phyloP scores from a whole-genome alignment of 1,284 basidiomycete species.

The Somion occarium region DNA sequence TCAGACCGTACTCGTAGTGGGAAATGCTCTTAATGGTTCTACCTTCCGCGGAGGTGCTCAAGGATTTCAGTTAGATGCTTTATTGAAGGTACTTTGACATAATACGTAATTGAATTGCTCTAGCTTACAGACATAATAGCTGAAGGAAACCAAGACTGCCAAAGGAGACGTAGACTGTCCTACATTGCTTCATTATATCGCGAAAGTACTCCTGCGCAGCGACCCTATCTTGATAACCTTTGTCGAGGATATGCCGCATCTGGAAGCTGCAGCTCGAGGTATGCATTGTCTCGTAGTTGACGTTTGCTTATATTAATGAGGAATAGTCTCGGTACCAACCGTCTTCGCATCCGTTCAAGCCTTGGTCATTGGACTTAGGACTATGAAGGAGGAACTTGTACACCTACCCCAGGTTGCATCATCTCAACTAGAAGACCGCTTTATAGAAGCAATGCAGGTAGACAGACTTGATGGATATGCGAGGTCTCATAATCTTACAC shows the following conservation, averaged over 20 bases:
- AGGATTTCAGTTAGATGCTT: constrained; percentile 80
- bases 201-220: constrained; percentile 64
- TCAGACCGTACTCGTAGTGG: constrained; percentile 69
- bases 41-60: constrained; percentile 80
- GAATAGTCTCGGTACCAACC: constrained; percentile 65
- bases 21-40: constrained; percentile 79
- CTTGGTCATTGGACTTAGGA: constrained; percentile 52
- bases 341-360: constrained; percentile 55
- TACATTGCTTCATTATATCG: constrained; percentile 84
- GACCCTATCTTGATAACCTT: constrained; percentile 70
- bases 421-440: constrained; percentile 45
- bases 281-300: constrained; percentile 17
- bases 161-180: constrained; percentile 68
- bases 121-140: constrained; percentile 34
- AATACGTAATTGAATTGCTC: neutral
- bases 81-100: constrained; percentile 61
- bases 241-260: constrained; percentile 75
- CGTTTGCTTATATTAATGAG: neutral
- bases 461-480: too few species aligned
- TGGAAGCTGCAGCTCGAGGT: constrained; percentile 83
- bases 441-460: constrained; percentile 65
- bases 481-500: constrained; percentile 5
- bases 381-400: constrained; percentile 56
- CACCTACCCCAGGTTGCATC: constrained; percentile 29
- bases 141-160: constrained; percentile 81